These are phyloP conservation scores for Panicum virgatum DNA, from an alignment of 202 grass and related monocot genomes.

Conservation along the genomic window DNA sequence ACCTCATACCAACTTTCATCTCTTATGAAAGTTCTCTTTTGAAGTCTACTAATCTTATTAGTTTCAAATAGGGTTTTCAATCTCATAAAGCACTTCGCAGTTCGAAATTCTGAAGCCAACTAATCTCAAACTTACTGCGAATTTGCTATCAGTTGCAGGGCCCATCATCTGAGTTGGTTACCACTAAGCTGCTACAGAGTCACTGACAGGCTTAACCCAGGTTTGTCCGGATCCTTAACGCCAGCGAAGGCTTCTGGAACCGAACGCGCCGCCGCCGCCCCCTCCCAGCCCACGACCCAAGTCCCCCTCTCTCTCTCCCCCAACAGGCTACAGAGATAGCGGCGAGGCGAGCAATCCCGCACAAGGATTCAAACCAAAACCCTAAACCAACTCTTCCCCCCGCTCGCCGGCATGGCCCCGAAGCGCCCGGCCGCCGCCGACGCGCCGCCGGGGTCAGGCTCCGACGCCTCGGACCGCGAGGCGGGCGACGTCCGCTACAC, in stretches of 20 bases:
- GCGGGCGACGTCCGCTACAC: constrained; percentile 2
- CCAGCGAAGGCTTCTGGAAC: not conserved
- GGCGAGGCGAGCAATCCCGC: constrained; percentile 25
- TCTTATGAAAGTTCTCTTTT: too few species aligned
- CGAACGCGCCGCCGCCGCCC: not conserved
- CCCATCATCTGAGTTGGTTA: too few species aligned
- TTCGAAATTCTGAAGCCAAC: too few species aligned
- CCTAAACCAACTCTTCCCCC: constrained; percentile 4
- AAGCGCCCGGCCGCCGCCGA: constrained; percentile 36
- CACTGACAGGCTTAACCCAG: not conserved
- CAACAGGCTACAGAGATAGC: not conserved
- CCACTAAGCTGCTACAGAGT: not conserved
- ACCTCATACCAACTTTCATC: too few species aligned
- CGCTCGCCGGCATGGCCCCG: constrained; percentile 43
- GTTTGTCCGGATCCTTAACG: not conserved
- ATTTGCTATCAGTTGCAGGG: too few species aligned
- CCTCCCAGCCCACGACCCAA: not conserved
- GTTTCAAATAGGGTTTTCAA: too few species aligned
- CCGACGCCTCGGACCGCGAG: constrained; percentile 32
- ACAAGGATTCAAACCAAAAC: constrained; percentile 39
- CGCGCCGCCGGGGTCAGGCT: constrained; percentile 19
- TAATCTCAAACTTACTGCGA: too few species aligned
- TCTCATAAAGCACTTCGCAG: too few species aligned
- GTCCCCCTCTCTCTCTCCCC: not conserved
- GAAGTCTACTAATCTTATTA: too few species aligned